These are phyloP conservation scores for Phlebopus sp. DNA, from an alignment of 1,284 basidiomycete genomes.

Conservation along the genomic window DNA sequence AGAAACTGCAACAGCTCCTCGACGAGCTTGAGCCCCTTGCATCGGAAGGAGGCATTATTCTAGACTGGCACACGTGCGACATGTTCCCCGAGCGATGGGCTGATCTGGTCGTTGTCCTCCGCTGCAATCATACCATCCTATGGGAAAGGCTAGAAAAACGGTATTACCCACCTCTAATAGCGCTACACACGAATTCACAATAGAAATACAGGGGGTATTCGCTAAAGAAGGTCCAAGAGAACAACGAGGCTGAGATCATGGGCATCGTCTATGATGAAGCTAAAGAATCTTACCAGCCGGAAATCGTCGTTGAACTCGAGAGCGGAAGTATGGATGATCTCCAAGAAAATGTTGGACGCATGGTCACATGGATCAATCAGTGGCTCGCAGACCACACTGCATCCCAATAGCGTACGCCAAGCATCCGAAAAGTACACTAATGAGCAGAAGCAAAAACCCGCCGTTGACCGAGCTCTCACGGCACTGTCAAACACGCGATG, in stretches of 20 bases:
- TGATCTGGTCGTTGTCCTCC: constrained; percentile 93
- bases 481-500: no score
- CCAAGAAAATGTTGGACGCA: constrained; percentile 82
- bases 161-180: constrained; percentile 44
- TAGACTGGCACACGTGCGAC: constrained; percentile 98
- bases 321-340: constrained; percentile 82
- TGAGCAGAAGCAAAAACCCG: no score
- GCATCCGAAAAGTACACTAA: no score
- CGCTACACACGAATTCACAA: constrained; percentile 1
- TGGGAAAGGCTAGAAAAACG: constrained; percentile 94
- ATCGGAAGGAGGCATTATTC: constrained; percentile 73
- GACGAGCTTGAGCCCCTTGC: constrained; percentile 83
- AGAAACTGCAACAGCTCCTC: constrained; percentile 53
- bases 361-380: constrained; percentile 80
- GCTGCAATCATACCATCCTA: constrained; percentile 85
- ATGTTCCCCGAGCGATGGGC: constrained; percentile 95
- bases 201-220: constrained; percentile 68
- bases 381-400: constrained; percentile 63
- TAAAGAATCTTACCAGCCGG: constrained; percentile 75
- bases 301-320: constrained; percentile 85
- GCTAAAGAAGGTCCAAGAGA: constrained; percentile 95
- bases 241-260: constrained; percentile 99
- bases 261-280: constrained; percentile 89
- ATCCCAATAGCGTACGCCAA: not conserved
- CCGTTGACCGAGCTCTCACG: no score